These are phyloP conservation scores for Alternaria sp. DNA, from an alignment of 2,329 filamentous ascomycete species.

Conservation along the genomic window DNA sequence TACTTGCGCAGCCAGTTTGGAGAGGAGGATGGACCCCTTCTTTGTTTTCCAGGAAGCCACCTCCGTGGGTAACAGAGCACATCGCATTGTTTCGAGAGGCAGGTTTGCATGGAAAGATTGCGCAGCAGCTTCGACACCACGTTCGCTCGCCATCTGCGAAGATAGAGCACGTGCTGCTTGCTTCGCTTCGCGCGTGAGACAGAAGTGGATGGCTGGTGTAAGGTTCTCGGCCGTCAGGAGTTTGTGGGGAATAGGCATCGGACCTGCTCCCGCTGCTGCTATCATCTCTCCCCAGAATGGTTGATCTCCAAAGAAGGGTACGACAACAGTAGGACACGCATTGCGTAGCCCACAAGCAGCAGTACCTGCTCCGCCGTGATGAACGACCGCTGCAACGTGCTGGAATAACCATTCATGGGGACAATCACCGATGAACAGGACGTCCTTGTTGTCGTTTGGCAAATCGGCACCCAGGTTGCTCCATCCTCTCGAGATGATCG, in stretches of 20 bases:
- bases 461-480: slow-evolving; percentile 23
- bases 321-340: slow-evolving; percentile 78
- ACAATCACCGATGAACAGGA: slow-evolving; percentile 70
- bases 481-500: slow-evolving; percentile 12
- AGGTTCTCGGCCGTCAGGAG: slow-evolving; percentile 38
- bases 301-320: slow-evolving; percentile 72
- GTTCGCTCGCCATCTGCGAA: slow-evolving; percentile 32
- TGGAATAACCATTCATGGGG: slow-evolving; percentile 90
- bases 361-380: slow-evolving; percentile 88
- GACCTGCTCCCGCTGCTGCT: slow-evolving; percentile 41
- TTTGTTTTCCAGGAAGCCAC: slow-evolving; percentile 38
- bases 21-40: slow-evolving; percentile 25
- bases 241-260: slow-evolving; percentile 37
- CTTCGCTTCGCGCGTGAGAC: slow-evolving; percentile 27
- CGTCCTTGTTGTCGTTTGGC: slow-evolving; percentile 38
- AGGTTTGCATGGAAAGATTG: slow-evolving; percentile 39
- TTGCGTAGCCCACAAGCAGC: slow-evolving; percentile 81
- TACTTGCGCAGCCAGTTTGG: slow-evolving; percentile 34
- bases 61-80: slow-evolving; percentile 28
- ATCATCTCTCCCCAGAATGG: slow-evolving; percentile 49
- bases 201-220: slow-evolving; percentile 33
- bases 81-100: slow-evolving; percentile 36
- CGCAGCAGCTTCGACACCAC: slow-evolving; percentile 35
- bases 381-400: slow-evolving; percentile 78
- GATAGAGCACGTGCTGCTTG: slow-evolving; percentile 31